Evolutionary conservation across 1,284 basidiomycete genomes (phyloP).

Genomic region (Marasmius fiardii): DNA sequence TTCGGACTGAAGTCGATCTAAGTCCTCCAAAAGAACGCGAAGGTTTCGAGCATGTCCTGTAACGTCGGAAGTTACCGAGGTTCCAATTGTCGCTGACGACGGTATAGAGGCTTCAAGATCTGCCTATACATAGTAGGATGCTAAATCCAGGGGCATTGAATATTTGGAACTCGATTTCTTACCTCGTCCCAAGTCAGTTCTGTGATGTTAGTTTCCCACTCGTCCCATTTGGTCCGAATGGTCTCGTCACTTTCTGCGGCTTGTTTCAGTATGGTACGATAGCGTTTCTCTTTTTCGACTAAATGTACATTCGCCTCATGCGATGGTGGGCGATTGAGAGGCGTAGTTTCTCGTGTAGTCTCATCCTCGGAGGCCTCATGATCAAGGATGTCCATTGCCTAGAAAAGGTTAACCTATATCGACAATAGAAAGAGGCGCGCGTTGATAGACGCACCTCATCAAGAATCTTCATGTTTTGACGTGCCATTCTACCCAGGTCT

Average conservation of each 20-base stretch:
- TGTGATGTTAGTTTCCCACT: slow-evolving; percentile 76
- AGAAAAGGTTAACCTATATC: background rate
- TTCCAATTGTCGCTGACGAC: slow-evolving; percentile 49
- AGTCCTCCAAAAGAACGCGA: slow-evolving; percentile 74
- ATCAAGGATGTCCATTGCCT: slow-evolving; percentile 89
- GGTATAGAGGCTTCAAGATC: slow-evolving; percentile 68
- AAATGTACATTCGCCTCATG: slow-evolving; percentile 78
- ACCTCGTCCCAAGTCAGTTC: slow-evolving; percentile 77
- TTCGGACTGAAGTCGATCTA: slow-evolving; percentile 70
- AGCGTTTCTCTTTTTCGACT: slow-evolving; percentile 67
- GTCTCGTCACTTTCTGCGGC: slow-evolving; percentile 75
- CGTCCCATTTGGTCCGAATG: slow-evolving; percentile 80
- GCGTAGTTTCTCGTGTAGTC: slow-evolving; percentile 47
- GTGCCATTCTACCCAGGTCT: slow-evolving; percentile 69
- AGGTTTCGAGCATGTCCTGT: slow-evolving; percentile 73
- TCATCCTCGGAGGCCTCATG: slow-evolving; percentile 90
- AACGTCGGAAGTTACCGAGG: slow-evolving; percentile 31
- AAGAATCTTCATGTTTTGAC: slow-evolving; percentile 61
- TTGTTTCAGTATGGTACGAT: slow-evolving; percentile 69
- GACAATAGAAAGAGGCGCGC: background rate
- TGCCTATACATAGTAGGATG: slow-evolving; percentile 43
- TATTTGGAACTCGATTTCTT: slow-evolving; percentile 1
- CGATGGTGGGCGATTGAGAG: slow-evolving; percentile 59
- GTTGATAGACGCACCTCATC: slow-evolving; percentile 59
- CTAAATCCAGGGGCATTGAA: slow-evolving; percentile 8